A percentile compares a stretch with the other conserved stretches of the same genome.
These are phyloP conservation scores for Cryphonectria naterciae DNA, from an alignment of 2,329 filamentous ascomycete genomes.

Conservation along the genomic window DNA sequence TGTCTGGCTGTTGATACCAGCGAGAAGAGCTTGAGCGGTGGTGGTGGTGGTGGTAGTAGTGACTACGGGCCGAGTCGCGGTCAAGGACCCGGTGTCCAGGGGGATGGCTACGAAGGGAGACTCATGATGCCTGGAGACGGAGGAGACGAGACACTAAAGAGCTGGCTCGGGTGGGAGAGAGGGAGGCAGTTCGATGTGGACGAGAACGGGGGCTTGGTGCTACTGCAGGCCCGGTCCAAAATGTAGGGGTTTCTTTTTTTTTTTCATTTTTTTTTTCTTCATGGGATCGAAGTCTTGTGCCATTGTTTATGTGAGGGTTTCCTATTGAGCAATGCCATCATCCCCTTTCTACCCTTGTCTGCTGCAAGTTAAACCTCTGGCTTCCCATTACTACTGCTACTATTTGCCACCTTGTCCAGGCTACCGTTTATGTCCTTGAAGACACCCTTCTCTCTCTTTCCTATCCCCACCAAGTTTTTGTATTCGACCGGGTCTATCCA, in stretches of 20 bases:
- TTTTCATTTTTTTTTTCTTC: too few species aligned
- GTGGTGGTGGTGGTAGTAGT: constrained; percentile 18
- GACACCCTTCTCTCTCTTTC: neutral
- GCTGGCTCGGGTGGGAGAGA: constrained; percentile 79
- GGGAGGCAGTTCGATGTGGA: constrained; percentile 72
- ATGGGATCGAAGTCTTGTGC: neutral
- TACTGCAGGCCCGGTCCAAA: constrained; percentile 50
- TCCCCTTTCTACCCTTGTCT: constrained; percentile 1
- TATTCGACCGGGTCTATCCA: neutral
- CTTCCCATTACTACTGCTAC: too few species aligned
- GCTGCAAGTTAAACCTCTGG: neutral
- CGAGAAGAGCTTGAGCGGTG: constrained; percentile 32
- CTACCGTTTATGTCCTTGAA: neutral
- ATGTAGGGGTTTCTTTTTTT: constrained; percentile 39
- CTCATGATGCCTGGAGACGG: constrained; percentile 69
- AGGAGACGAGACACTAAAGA: constrained; percentile 68
- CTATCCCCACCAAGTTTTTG: neutral
- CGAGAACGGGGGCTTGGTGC: constrained; percentile 61
- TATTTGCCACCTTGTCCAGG: neutral
- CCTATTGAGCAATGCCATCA: neutral
- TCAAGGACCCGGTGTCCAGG: constrained; percentile 67
- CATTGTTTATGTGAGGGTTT: neutral
- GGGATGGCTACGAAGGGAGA: constrained; percentile 67
- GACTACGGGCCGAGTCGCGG: constrained; percentile 50
- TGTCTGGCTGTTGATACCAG: constrained; percentile 62